A percentile compares a stretch with the other conserved stretches of the same genome.
Evolutionary conservation across 352 stramenopile species (phyloP).

Genomic region (Phytophthora cactorum): DNA sequence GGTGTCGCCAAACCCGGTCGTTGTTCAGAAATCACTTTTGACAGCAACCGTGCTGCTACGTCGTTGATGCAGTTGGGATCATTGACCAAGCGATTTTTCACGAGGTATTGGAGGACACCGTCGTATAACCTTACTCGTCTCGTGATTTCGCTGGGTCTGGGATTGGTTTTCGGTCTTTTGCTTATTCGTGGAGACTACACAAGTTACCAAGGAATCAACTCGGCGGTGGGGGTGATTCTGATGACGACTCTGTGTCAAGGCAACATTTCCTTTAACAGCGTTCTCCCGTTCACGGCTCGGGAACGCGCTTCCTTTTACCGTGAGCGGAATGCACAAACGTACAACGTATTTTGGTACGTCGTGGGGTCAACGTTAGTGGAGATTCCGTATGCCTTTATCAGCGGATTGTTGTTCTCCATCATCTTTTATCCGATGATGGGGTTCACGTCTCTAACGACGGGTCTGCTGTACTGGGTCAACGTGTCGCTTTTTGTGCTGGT

Average conservation of each 20-base stretch:
- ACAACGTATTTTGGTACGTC: slow-evolving; percentile 21
- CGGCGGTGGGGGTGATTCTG: slow-evolving; percentile 40
- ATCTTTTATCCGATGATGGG: slow-evolving; percentile 30
- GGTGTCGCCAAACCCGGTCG: neutral
- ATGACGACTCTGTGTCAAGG: slow-evolving; percentile 24
- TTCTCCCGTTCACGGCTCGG: slow-evolving; percentile 14
- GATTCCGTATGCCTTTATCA: slow-evolving; percentile 20
- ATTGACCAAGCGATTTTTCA: slow-evolving; percentile 53
- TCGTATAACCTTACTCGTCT: slow-evolving; percentile 88
- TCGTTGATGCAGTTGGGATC: slow-evolving; percentile 40
- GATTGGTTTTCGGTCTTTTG: slow-evolving; percentile 77
- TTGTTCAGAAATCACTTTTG: neutral
- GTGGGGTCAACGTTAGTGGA: slow-evolving; percentile 11
- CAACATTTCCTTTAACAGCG: slow-evolving; percentile 17
- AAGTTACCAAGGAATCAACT: slow-evolving; percentile 59
- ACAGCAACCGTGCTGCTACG: slow-evolving; percentile 46
- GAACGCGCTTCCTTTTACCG: slow-evolving; percentile 19
- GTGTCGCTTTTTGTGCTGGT: slow-evolving; percentile 28
- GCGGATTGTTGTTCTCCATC: slow-evolving; percentile 13
- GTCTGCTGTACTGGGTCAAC: slow-evolving; percentile 31
- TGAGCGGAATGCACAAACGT: slow-evolving; percentile 18
- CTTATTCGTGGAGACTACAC: slow-evolving; percentile 50
- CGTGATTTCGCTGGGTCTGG: slow-evolving; percentile 73
- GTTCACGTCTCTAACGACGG: slow-evolving; percentile 20
- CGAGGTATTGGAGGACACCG: slow-evolving; percentile 71